Evolutionary conservation across 116 monocot genomes (phyloP), one percentile per base, ranked within the genome.

Genomic region (Trichopus zeylanicus): DNA sequence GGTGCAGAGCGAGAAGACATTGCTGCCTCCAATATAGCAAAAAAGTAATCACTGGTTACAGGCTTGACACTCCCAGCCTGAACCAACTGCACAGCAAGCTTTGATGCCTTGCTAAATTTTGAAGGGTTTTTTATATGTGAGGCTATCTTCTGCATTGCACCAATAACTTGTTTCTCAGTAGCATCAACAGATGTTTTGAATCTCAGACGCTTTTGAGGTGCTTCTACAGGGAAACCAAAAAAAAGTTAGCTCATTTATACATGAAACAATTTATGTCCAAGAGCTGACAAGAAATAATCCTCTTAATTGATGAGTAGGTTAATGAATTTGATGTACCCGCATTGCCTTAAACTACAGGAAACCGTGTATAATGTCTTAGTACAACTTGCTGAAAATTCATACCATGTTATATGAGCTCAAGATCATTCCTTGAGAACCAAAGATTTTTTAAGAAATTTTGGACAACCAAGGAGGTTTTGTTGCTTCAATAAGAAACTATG

Each of bases 81-180:
- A 31, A 98, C 76, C 52, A 91, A 70, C 37, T 98, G 97, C 56
- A 87, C 0, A 22, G 91, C 85, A 51, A 98, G 80, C 57, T 91
- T 98, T 57, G 97, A 85, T 21, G 97, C 97, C 77, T 98, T 98
- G 29, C 64, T 67, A 61, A 98, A 98, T 59, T 98, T 98, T 24
- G 87, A 75, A 52, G 79, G 84, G 72, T 84, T 91, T 56, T 85
- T 82, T 74, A 98, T 98, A 59, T 98, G 97, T 25, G 91, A 79
- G 28, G 85, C 59, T 51, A 98, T 98, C 62, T 91, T 98, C 46
- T 87, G 81, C 88, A 98, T 90, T 24, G 95, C 95, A 62, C 90
- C 89, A 26, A 81, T 76, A 34, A 95, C 63, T 72, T 95, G 90
- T 30, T 59, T 47, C 70, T 81, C 78, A 19, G 84, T 72, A 13